Conservation (phyloP, 2,329 filamentous ascomycete genomes). For the Aspergillus cejpii region DNA sequence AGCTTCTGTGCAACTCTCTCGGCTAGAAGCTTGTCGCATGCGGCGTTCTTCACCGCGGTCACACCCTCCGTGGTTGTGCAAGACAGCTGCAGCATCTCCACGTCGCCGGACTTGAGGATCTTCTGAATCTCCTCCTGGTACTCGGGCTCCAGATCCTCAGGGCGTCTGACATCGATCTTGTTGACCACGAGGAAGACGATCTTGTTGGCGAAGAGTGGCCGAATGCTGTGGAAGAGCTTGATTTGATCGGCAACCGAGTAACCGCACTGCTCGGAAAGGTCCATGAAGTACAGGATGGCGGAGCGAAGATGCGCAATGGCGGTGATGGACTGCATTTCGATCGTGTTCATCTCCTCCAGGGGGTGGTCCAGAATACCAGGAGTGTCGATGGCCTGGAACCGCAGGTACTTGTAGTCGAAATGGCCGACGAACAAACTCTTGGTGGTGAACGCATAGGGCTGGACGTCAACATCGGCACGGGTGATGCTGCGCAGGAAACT, state of each 20-base stretch:
- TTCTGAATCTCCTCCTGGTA: conserved; percentile 70
- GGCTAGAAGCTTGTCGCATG: conserved; percentile 85
- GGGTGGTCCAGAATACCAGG: conserved; percentile 98
- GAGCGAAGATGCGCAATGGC: conserved; percentile 94
- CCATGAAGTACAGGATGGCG: conserved; percentile 96
- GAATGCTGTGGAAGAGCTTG: conserved; percentile 91
- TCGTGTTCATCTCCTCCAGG: conserved; percentile 98
- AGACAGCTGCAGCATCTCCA: conserved; percentile 86
- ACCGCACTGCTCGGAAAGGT: conserved; percentile 91
- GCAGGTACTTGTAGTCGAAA: conserved; percentile 91
- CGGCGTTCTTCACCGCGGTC: conserved; percentile 89
- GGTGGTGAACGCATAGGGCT: conserved; percentile 97
- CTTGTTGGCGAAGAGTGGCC: conserved; percentile 95
- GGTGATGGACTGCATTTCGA: conserved; percentile 98
- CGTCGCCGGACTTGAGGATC: conserved; percentile 77
- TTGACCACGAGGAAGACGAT: conserved; percentile 95
- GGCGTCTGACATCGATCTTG: conserved; percentile 89
- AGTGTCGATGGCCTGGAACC: conserved; percentile 91
- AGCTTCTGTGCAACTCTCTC: conserved; percentile 93
- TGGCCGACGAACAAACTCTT: conserved; percentile 96
- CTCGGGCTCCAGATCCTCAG: conserved; percentile 76
- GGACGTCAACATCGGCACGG: conserved; percentile 89
- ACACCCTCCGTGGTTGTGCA: conserved; percentile 94
- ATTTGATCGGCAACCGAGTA: conserved; percentile 92
- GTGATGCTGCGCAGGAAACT: conserved; percentile 91